Percentiles rank a stretch among this genome's conserved stretches.
Evolutionary conservation across 2,329 filamentous ascomycete species (phyloP).

Genomic region (Penicillium oxalicum): DNA sequence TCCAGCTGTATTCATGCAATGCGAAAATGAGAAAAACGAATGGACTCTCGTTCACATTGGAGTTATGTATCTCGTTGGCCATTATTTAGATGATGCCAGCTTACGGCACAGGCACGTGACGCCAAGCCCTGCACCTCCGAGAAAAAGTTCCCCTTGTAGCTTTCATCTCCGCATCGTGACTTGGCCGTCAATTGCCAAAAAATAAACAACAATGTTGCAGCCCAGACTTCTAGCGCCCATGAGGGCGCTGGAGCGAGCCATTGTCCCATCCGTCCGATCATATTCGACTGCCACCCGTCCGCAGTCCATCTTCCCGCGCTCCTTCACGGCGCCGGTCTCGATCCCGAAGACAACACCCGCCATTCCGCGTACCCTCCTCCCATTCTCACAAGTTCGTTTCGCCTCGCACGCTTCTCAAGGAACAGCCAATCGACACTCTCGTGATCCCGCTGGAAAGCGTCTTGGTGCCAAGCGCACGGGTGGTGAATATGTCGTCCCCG

Average conservation of each 20-base stretch:
- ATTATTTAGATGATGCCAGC: constrained; percentile 25
- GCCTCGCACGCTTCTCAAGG: constrained; percentile 62
- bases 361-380: constrained; percentile 28
- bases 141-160: constrained; percentile 25
- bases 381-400: constrained; percentile 49
- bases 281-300: constrained; percentile 21
- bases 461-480: constrained; percentile 89
- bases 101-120: constrained; percentile 24
- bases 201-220: constrained; percentile 33
- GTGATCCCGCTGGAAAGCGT: constrained; percentile 72
- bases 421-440: constrained; percentile 60
- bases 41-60: too few species aligned
- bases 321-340: constrained; percentile 23
- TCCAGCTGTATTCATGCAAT: too few species aligned
- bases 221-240: constrained; percentile 37
- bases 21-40: background rate
- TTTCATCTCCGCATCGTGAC: constrained; percentile 15
- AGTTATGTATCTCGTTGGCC: background rate
- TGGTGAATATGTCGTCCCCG: constrained; percentile 88
- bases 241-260: constrained; percentile 34
- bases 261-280: constrained; percentile 28
- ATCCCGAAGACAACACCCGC: constrained; percentile 23
- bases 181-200: constrained; percentile 16
- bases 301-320: constrained; percentile 26
- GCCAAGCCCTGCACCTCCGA: constrained; percentile 21